A percentile compares a stretch with the other conserved stretches of the same genome.
These are phyloP conservation scores for Helianthus tuberosus DNA, from an alignment of 129 eudicot genomes.

Conservation along the genomic window DNA sequence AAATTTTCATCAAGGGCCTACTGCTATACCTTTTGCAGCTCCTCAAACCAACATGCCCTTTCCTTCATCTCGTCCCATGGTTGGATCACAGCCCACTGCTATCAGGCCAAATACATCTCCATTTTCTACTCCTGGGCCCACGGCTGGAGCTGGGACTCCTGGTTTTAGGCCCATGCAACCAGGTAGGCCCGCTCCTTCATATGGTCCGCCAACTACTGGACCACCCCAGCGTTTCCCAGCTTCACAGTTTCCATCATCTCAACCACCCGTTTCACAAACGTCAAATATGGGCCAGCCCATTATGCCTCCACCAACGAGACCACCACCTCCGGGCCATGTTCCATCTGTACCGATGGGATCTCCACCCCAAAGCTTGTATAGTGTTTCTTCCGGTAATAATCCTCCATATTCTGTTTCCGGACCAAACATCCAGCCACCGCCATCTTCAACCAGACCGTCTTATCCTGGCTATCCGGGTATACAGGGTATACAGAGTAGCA, in stretches of 20 bases:
- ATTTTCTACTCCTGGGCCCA: constrained; percentile 55
- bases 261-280: constrained; percentile 44
- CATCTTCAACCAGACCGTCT: constrained; percentile 39
- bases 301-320: constrained; percentile 53
- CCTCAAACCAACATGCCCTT: constrained; percentile 59
- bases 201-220: constrained; percentile 66
- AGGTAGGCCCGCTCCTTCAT: constrained; percentile 56
- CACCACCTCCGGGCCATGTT: constrained; percentile 48
- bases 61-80: constrained; percentile 62
- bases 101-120: constrained; percentile 61
- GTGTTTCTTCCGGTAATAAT: constrained; percentile 41
- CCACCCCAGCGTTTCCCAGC: constrained; percentile 64
- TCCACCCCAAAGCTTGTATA: constrained; percentile 57
- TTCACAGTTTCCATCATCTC: constrained; percentile 68
- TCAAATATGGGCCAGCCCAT: constrained; percentile 51
- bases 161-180: constrained; percentile 64
- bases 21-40: constrained; percentile 74
- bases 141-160: constrained; percentile 48
- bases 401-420: constrained; percentile 49
- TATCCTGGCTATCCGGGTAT: constrained; percentile 52
- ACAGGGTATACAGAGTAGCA: constrained; percentile 42
- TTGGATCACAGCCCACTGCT: constrained; percentile 65
- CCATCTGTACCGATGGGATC: constrained; percentile 65
- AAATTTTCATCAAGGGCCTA: constrained; percentile 57
- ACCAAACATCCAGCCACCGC: constrained; percentile 33